A percentile compares a stretch with the other conserved stretches of the same genome.
phyloP scores from a whole-genome alignment of 352 stramenopile species.

The Phytophthora pistaciae region DNA sequence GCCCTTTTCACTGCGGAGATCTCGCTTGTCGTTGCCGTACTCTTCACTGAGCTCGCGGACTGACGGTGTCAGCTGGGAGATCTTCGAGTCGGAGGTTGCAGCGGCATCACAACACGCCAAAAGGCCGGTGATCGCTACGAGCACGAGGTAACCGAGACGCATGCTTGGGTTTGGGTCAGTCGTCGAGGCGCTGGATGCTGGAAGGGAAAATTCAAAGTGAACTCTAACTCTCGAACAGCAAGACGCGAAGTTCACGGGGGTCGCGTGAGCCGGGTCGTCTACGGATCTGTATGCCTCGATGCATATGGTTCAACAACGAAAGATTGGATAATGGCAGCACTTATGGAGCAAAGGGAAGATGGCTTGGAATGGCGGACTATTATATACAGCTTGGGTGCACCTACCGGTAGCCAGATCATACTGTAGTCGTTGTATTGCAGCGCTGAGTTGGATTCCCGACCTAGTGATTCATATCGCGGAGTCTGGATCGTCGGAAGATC shows the following conservation, averaged over 20 bases:
- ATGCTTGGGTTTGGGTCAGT: not conserved
- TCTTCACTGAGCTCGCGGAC: not conserved
- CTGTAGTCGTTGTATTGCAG: too few species aligned
- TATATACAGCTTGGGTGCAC: not conserved
- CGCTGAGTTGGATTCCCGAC: too few species aligned
- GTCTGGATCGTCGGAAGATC: too few species aligned
- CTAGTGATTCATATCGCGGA: too few species aligned
- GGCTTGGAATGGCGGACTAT: slow-evolving; percentile 12
- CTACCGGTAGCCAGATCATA: not conserved
- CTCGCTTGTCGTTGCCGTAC: not conserved
- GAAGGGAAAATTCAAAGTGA: slow-evolving; percentile 19
- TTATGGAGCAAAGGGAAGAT: slow-evolving; percentile 3
- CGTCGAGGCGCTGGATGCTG: not conserved
- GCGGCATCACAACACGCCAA: not conserved
- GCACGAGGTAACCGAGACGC: slow-evolving; percentile 4
- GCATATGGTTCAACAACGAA: not conserved
- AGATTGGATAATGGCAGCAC: not conserved
- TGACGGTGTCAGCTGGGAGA: not conserved
- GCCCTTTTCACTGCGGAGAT: not conserved
- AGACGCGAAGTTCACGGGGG: not conserved
- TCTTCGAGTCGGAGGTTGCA: not conserved
- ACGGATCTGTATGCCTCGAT: not conserved
- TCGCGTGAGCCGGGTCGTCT: not conserved
- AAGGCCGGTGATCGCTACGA: not conserved
- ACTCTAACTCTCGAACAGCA: not conserved